phyloP scores from a whole-genome alignment of 768 basidiomycete species.

The Leucosporidium scottii region DNA sequence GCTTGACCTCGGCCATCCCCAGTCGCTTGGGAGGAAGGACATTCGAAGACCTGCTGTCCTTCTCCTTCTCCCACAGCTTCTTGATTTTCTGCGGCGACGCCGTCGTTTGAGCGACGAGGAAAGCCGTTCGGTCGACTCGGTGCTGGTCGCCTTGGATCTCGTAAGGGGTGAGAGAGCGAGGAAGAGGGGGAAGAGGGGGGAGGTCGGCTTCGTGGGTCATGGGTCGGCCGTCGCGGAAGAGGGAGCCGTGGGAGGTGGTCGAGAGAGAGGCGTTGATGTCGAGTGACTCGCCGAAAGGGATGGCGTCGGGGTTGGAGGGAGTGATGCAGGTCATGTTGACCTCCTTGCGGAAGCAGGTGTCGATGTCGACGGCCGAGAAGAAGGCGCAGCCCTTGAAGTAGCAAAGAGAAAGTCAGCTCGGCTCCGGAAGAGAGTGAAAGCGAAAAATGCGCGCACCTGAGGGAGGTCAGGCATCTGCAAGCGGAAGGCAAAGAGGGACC shows the following conservation, averaged over 20 bases:
- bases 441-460: conserved; percentile 55
- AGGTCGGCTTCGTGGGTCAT: conserved; percentile 46
- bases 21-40: too few species aligned
- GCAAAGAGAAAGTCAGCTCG: background rate
- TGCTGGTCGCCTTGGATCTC: conserved; percentile 55
- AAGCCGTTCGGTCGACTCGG: conserved; percentile 61
- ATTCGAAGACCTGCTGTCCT: background rate
- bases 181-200: background rate
- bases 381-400: conserved; percentile 57
- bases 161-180: conserved; percentile 41
- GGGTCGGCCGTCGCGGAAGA: conserved; percentile 50
- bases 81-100: conserved; percentile 64
- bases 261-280: conserved; percentile 49
- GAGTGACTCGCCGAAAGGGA: conserved; percentile 80
- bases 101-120: conserved; percentile 70
- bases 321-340: conserved; percentile 94
- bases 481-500: conserved; percentile 78
- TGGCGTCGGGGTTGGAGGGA: conserved; percentile 74
- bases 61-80: conserved; percentile 44
- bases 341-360: conserved; percentile 84
- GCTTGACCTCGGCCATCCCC: too few species aligned
- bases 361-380: conserved; percentile 93
- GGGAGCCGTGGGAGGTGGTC: conserved; percentile 17
- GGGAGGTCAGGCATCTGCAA: conserved; percentile 96
- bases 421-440: background rate